Conservation (phyloP, 495 filamentous ascomycete genomes). For the Penicillium canescens region DNA sequence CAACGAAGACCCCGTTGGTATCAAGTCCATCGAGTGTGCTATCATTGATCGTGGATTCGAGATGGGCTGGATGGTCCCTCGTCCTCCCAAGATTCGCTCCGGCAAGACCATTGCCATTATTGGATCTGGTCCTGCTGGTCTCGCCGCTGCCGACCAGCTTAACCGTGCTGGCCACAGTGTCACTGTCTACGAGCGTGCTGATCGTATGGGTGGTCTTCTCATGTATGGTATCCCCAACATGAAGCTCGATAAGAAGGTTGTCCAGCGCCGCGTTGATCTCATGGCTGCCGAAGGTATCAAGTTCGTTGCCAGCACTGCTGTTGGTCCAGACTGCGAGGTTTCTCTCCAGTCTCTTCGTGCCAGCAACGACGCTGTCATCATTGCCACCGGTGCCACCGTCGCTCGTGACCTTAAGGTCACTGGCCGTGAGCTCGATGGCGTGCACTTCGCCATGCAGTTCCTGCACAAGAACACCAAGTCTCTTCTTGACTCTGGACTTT, state of each 20-base stretch:
- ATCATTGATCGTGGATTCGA: slow-evolving; percentile 99
- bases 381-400: slow-evolving; percentile 96
- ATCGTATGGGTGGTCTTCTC: slow-evolving; percentile 89
- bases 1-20: slow-evolving; percentile 97
- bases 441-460: slow-evolving; percentile 99
- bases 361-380: slow-evolving; percentile 81
- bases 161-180: slow-evolving; percentile 91
- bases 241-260: slow-evolving; percentile 99
- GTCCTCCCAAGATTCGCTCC: slow-evolving; percentile 74
- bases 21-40: slow-evolving; percentile 99
- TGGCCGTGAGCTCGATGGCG: slow-evolving; percentile 85
- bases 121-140: slow-evolving; percentile 90
- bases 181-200: slow-evolving; percentile 94
- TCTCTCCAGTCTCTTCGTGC: slow-evolving; percentile 74
- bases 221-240: slow-evolving; percentile 99
- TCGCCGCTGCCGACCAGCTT: slow-evolving; percentile 91
- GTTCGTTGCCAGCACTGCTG: slow-evolving; percentile 73
- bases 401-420: slow-evolving; percentile 94
- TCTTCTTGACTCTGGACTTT: slow-evolving; percentile 86
- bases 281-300: slow-evolving; percentile 90
- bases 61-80: slow-evolving; percentile 98
- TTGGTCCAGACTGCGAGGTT: slow-evolving; percentile 75
- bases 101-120: slow-evolving; percentile 93
- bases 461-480: slow-evolving; percentile 98
- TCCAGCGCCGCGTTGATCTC: slow-evolving; percentile 93